These are phyloP conservation scores for Fusarium albosuccineum DNA, from an alignment of 2,329 filamentous ascomycete species.

Conservation along the genomic window DNA sequence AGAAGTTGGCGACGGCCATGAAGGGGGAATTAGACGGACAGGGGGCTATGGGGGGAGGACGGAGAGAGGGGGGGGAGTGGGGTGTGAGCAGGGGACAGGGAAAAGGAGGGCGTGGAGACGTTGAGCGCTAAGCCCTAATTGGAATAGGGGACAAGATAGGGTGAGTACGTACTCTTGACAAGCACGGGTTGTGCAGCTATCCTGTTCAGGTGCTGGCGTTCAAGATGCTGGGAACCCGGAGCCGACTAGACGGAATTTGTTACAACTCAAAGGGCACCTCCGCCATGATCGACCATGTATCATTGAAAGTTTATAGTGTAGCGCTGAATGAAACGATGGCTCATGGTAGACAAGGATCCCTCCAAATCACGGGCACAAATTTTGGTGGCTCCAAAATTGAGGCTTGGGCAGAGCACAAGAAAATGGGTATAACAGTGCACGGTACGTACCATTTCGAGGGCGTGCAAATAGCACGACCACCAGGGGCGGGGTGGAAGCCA, in stretches of 20 bases:
- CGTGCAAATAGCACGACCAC: constrained; percentile 24
- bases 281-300: not conserved
- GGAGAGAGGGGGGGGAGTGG: constrained; percentile 40
- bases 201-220: not conserved
- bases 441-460: constrained; percentile 35
- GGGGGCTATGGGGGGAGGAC: constrained; percentile 35
- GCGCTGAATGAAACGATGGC: constrained; percentile 38
- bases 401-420: constrained; percentile 4
- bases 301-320: constrained; percentile 17
- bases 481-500: constrained; percentile 17
- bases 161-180: constrained; percentile 22
- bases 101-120: constrained; percentile 32
- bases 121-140: constrained; percentile 24
- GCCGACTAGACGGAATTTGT: not conserved
- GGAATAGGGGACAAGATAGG: constrained; percentile 25
- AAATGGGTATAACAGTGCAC: constrained; percentile 44
- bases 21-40: constrained; percentile 47
- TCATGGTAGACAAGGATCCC: constrained; percentile 39
- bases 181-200: not conserved
- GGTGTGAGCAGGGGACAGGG: constrained; percentile 30
- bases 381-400: not conserved
- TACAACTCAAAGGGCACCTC: not conserved
- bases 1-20: constrained; percentile 47
- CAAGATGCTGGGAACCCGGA: not conserved
- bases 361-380: constrained; percentile 15